Evolutionary conservation across 106 monocot species (phyloP).

Genomic region (Hemerocallis citrina): DNA sequence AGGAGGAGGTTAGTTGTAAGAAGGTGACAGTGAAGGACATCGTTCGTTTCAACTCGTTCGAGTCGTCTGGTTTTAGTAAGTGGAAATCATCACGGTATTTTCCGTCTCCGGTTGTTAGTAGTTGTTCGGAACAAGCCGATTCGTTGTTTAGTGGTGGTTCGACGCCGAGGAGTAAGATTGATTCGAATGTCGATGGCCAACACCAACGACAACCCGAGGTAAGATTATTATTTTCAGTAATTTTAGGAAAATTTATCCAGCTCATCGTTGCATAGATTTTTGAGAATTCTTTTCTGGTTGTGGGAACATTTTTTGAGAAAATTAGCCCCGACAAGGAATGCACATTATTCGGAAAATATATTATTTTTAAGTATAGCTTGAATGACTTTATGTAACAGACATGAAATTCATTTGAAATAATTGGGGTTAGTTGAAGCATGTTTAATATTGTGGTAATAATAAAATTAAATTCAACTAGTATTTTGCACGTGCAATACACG

Average conservation of each 20-base stretch:
- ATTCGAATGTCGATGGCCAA: background rate
- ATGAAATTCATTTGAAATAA: too few species aligned
- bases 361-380: too few species aligned
- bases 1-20: background rate
- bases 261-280: background rate
- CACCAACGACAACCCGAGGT: background rate
- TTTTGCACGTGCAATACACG: too few species aligned
- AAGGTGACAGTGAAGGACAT: background rate
- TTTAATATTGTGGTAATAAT: too few species aligned
- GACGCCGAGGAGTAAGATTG: background rate
- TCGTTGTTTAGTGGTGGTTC: background rate
- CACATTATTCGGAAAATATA: too few species aligned
- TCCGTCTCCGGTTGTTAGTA: conserved; percentile 27
- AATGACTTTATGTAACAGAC: too few species aligned
- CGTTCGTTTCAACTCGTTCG: conserved; percentile 9
- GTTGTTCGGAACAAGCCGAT: conserved; percentile 9
- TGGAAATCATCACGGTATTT: conserved; percentile 7
- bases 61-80: conserved; percentile 1
- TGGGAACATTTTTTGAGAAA: too few species aligned
- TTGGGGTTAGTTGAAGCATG: too few species aligned
- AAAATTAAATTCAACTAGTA: too few species aligned
- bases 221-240: too few species aligned
- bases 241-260: too few species aligned
- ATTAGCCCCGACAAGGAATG: too few species aligned
- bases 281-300: background rate